These are phyloP conservation scores for Ogataea siamensis DNA, from an alignment of 805 yeast species.

Conservation along the genomic window DNA sequence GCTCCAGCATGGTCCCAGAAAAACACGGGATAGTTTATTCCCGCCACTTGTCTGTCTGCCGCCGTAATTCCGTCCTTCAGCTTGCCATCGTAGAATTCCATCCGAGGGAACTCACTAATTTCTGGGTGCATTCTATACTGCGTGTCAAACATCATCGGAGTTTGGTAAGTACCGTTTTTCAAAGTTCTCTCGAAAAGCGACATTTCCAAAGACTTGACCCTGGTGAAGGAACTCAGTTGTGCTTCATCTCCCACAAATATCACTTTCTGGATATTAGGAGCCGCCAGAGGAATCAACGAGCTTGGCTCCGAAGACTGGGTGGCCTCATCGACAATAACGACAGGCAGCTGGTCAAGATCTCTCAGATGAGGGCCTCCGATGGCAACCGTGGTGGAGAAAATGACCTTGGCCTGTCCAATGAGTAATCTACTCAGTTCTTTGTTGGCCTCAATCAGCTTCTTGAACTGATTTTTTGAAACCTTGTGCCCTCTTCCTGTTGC, in stretches of 20 bases:
- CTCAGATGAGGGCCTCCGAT: conserved; percentile 68
- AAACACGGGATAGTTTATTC: conserved; percentile 52
- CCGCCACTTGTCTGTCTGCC: conserved; percentile 45
- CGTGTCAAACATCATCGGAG: conserved; percentile 66
- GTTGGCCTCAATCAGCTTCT: conserved; percentile 45
- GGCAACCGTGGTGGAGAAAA: conserved; percentile 70
- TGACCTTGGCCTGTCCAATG: conserved; percentile 64
- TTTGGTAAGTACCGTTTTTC: conserved; percentile 55
- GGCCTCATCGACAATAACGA: conserved; percentile 76
- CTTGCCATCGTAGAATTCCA: conserved; percentile 68
- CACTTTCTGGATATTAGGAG: conserved; percentile 64
- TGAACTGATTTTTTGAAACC: conserved; percentile 43
- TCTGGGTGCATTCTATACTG: conserved; percentile 98
- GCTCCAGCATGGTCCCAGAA: conserved; percentile 60
- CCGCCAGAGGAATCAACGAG: conserved; percentile 66
- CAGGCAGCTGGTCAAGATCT: conserved; percentile 47
- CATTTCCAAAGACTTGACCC: conserved; percentile 62
- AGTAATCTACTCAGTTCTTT: conserved; percentile 46
- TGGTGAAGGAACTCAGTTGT: conserved; percentile 70
- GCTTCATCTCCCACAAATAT: conserved; percentile 78
- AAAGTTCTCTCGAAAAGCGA: conserved; percentile 69
- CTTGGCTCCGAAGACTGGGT: conserved; percentile 76
- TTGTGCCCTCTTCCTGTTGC: conserved; percentile 43
- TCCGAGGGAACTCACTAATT: conserved; percentile 81
- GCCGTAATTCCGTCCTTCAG: conserved; percentile 69